phyloP scores from a whole-genome alignment of 1,139 yeast species.

The Candida dubliniensis region DNA sequence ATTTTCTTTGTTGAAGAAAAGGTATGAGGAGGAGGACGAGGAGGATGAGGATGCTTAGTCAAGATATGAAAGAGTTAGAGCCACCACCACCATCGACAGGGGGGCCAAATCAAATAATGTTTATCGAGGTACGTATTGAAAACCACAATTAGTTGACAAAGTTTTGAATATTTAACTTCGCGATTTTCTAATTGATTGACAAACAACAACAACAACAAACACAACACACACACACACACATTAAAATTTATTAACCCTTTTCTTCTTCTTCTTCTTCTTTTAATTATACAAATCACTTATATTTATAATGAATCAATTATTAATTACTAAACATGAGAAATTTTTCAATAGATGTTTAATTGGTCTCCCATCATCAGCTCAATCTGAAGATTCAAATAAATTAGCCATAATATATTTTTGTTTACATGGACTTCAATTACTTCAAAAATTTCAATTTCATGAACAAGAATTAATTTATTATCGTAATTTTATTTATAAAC shows the following conservation, averaged over 20 bases:
- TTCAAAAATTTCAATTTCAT: slow-evolving; percentile 39
- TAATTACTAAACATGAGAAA: slow-evolving; percentile 42
- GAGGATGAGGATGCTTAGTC: too few species aligned
- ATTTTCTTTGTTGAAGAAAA: too few species aligned
- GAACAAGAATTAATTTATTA: slow-evolving; percentile 28
- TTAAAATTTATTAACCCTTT: background rate
- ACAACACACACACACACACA: too few species aligned
- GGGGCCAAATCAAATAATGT: too few species aligned
- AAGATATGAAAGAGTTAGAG: too few species aligned
- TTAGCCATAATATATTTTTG: slow-evolving; percentile 67
- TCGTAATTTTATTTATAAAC: slow-evolving; percentile 49
- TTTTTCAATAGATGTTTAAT: slow-evolving; percentile 53
- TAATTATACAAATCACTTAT: background rate
- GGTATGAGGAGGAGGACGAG: too few species aligned
- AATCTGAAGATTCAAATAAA: slow-evolving; percentile 64
- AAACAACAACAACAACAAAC: too few species aligned
- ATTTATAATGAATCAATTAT: slow-evolving; percentile 8
- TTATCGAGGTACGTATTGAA: too few species aligned
- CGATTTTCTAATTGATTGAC: too few species aligned
- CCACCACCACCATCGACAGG: too few species aligned
- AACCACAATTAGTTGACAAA: too few species aligned
- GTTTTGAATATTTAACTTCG: too few species aligned
- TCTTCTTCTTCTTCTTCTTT: background rate
- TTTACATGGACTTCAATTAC: slow-evolving; percentile 57
- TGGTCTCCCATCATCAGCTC: slow-evolving; percentile 50